A percentile compares a stretch with the other conserved stretches of the same genome.
phyloP scores from a whole-genome alignment of 1,139 yeast species.

The Zygosaccharomyces sapae region DNA sequence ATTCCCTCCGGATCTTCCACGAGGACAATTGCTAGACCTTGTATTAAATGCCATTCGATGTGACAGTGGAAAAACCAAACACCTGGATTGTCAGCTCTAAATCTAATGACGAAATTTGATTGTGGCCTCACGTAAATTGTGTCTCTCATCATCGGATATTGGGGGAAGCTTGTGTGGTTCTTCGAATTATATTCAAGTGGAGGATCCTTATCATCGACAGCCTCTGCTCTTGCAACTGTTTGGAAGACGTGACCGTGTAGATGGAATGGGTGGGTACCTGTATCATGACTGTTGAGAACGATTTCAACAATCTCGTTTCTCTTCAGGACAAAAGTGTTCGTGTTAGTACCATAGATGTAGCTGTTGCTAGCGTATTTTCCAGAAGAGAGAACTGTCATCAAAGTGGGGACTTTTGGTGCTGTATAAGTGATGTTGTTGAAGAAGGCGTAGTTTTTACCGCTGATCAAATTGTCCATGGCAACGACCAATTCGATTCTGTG shows the following conservation, averaged over 20 bases:
- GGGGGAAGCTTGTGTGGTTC: constrained; percentile 53
- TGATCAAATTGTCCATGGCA: constrained; percentile 68
- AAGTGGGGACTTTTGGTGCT: constrained; percentile 76
- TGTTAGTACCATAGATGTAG: constrained; percentile 71
- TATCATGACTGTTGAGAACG: constrained; percentile 64
- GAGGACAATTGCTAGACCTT: constrained; percentile 72
- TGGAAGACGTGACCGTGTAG: constrained; percentile 80
- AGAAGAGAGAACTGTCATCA: constrained; percentile 69
- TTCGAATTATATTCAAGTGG: constrained; percentile 48
- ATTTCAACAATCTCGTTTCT: constrained; percentile 66
- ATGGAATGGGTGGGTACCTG: constrained; percentile 87
- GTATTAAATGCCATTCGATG: constrained; percentile 89
- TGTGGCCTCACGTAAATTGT: constrained; percentile 61
- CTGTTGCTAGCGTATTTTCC: constrained; percentile 55
- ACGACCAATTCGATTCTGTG: constrained; percentile 61
- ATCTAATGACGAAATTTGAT: constrained; percentile 66
- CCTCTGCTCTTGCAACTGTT: constrained; percentile 52
- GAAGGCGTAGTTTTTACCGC: constrained; percentile 87
- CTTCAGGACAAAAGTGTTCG: constrained; percentile 66
- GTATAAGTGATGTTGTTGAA: constrained; percentile 80
- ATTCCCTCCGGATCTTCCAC: constrained; percentile 72
- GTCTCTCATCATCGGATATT: constrained; percentile 67
- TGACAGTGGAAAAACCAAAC: constrained; percentile 95
- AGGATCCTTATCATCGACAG: constrained; percentile 45
- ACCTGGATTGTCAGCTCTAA: constrained; percentile 81